These are phyloP conservation scores for Parathielavia appendiculata DNA, from an alignment of 495 filamentous ascomycete genomes.

Conservation along the genomic window DNA sequence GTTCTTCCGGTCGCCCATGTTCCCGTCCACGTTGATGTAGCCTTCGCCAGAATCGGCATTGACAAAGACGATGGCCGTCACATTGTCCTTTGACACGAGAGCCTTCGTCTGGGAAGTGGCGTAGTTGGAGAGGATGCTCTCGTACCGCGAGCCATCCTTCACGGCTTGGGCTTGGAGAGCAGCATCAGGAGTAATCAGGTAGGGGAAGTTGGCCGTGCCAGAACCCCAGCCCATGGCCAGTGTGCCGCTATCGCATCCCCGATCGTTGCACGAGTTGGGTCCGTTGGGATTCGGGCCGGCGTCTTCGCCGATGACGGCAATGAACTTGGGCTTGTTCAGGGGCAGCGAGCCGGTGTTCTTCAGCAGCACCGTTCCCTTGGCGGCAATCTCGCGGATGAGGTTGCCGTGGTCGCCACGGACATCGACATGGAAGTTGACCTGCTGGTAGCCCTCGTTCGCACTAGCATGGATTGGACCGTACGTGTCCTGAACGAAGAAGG, in stretches of 20 bases:
- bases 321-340: conserved; percentile 65
- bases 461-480: conserved; percentile 62
- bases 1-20: conserved; percentile 88
- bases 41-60: conserved; percentile 85
- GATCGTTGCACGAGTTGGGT: conserved; percentile 80
- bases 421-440: conserved; percentile 81
- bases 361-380: conserved; percentile 75
- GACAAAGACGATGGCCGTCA: conserved; percentile 76
- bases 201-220: conserved; percentile 85
- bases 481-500: conserved; percentile 76
- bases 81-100: conserved; percentile 62
- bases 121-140: conserved; percentile 73
- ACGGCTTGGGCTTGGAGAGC: conserved; percentile 74
- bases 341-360: conserved; percentile 82
- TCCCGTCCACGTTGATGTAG: conserved; percentile 77
- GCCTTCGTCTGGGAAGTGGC: conserved; percentile 50
- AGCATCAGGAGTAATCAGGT: conserved; percentile 79
- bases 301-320: conserved; percentile 82
- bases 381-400: conserved; percentile 68
- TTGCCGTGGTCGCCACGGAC: conserved; percentile 69
- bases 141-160: conserved; percentile 56
- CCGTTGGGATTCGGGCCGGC: conserved; percentile 69
- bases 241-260: conserved; percentile 80
- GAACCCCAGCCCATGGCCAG: conserved; percentile 94
- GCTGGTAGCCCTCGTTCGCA: conserved; percentile 53